Evolutionary conservation across 2,329 filamentous ascomycete genomes (phyloP).

Genomic region (Alternaria conjuncta): DNA sequence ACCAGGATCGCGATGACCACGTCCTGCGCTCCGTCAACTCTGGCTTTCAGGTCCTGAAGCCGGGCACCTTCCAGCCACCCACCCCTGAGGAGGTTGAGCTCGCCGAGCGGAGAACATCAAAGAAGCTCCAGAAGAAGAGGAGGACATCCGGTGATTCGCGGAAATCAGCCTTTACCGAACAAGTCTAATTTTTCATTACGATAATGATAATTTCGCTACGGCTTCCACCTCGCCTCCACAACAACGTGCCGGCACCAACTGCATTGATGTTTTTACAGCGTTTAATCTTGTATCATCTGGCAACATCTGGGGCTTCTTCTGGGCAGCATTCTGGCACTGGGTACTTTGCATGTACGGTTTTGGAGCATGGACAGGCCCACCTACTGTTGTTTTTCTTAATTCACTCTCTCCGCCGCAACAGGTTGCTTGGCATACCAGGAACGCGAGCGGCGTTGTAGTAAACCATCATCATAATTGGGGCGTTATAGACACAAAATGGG

Average conservation of each 20-base stretch:
- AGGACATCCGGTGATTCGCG: slow-evolving; percentile 39
- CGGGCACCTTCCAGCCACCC: slow-evolving; percentile 47
- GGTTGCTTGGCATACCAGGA: slow-evolving; percentile 9
- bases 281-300: slow-evolving; percentile 32
- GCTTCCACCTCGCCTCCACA: slow-evolving; percentile 22
- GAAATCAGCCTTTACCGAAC: slow-evolving; percentile 46
- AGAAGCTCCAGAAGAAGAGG: slow-evolving; percentile 53
- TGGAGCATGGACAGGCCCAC: slow-evolving; percentile 1
- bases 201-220: slow-evolving; percentile 8
- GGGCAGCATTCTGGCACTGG: slow-evolving; percentile 3
- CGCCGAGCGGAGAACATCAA: slow-evolving; percentile 47
- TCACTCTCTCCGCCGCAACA: slow-evolving; percentile 1
- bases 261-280: slow-evolving; percentile 33
- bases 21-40: slow-evolving; percentile 52
- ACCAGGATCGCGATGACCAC: slow-evolving; percentile 40
- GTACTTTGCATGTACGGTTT: slow-evolving; percentile 20
- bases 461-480: slow-evolving; percentile 10
- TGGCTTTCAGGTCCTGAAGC: slow-evolving; percentile 50
- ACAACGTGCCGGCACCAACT: slow-evolving; percentile 23
- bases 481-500: slow-evolving; percentile 15
- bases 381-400: slow-evolving; percentile 6
- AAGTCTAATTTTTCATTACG: slow-evolving; percentile 38
- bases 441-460: slow-evolving; percentile 12
- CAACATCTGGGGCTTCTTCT: slow-evolving; percentile 20
- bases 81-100: slow-evolving; percentile 37